Base-by-base conservation (phyloP, 345 rosid genomes). In the Luvunga scandens region DNA sequence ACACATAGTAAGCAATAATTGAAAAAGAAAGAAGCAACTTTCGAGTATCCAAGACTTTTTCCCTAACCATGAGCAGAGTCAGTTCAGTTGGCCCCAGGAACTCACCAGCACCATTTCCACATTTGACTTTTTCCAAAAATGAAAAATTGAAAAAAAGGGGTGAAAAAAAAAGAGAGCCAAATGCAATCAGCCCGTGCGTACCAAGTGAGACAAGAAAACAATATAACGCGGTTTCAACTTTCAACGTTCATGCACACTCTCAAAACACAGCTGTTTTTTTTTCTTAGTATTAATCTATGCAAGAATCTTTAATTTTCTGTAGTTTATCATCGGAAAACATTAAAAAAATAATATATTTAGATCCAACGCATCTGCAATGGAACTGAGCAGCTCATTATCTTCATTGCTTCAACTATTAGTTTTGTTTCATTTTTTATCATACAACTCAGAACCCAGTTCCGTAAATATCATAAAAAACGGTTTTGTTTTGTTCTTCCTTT, bases 201-300 rank as follows among this genome's bases (percentile, higher is more conserved):
- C 34, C 65, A 3, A 39, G 65, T 2, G 34, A 62, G 76, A 33
- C 77, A 70, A 13, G 60, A 30, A 42, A 66, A 5, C 69, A 59
- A 8, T 0, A 30, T 42, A 72, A 87, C 90, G 89, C 89, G 89
- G 77, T 86, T 88, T 86, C 84, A 63, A 71, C 81, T 75, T 81
- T 75, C 85, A 79, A 78, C 27, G 81, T 84, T 68, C 85, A 82
- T 79, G 83, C 81, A 66, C 79, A 76, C 79, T n/a, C 79, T 69
- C 71, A 53, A 62, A 13, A n/a, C 66, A 75, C 86, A 83, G 80
- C 85, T 83, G 83, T 74, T 61, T 63, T 75, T 69, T 34, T 27
- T 67, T 69, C 45, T 27, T 72, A 77, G n/a, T 34, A 61, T 25
- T 9, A 5, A 56, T 22, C 60, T 3, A n/a, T 6, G 3, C 25